Percentiles rank a stretch among this genome's conserved stretches.
Conservation (phyloP, 257 asterid genomes). For the Scutellaria minor region DNA sequence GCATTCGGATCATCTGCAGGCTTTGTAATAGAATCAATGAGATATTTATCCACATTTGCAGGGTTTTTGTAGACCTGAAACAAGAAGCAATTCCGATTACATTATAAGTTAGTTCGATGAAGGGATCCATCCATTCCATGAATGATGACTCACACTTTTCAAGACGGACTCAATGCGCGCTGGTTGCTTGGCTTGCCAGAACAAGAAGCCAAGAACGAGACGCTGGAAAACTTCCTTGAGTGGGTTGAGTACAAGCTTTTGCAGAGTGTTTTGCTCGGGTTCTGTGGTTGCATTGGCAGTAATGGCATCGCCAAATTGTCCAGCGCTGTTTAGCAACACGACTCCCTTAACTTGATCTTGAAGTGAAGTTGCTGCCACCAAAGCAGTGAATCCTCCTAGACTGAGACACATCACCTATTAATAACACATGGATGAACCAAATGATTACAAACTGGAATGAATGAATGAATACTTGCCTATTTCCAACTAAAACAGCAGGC, state of each 20-base stretch:
- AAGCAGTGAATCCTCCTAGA: constrained; percentile 95
- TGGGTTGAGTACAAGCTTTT: constrained; percentile 67
- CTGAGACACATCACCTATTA: constrained; percentile 42
- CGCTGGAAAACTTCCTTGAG: constrained; percentile 84
- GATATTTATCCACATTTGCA: constrained; percentile 85
- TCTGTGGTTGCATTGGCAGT: constrained; percentile 42
- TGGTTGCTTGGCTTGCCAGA: constrained; percentile 99
- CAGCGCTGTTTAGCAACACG: constrained; percentile 79
- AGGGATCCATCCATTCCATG: no score
- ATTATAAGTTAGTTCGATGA: no score
- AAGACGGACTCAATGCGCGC: constrained; percentile 82
- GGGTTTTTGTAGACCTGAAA: constrained; percentile 77
- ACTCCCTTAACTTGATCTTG: constrained; percentile 80
- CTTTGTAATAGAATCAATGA: constrained; percentile 71
- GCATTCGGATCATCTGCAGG: constrained; percentile 95
- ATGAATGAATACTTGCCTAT: constrained; percentile 55
- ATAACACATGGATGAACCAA: not conserved
- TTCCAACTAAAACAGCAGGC: constrained; percentile 92
- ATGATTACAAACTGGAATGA: not conserved
- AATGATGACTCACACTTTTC: constrained; percentile 57
- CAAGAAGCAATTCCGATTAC: not conserved
- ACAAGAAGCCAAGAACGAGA: constrained; percentile 69
- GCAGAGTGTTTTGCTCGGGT: constrained; percentile 60
- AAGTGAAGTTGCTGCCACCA: constrained; percentile 73
- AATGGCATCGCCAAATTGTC: constrained; percentile 78